Evolutionary conservation across 169 alveolate species (phyloP).

Genomic region (Plasmodium coatneyi): DNA sequence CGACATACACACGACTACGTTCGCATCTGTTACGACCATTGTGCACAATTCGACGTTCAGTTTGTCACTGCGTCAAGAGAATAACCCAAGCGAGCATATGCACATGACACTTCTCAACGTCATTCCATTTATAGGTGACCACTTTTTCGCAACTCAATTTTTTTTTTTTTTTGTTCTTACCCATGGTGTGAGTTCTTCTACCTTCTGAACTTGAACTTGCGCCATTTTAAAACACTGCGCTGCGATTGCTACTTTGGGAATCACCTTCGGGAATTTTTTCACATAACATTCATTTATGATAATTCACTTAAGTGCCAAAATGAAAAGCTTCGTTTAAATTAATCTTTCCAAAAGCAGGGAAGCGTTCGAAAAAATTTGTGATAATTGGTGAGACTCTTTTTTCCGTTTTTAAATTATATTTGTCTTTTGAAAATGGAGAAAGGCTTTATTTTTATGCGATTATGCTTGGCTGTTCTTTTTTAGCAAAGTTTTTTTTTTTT

Average conservation of each 20-base stretch:
- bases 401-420: background rate
- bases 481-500: background rate
- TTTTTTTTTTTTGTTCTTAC: conserved; percentile 8
- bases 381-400: background rate
- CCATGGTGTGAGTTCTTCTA: conserved; percentile 68
- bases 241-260: background rate
- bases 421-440: background rate
- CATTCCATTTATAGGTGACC: background rate
- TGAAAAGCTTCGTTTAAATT: background rate
- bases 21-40: background rate
- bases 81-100: background rate
- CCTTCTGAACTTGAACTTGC: conserved; percentile 27
- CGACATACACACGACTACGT: background rate
- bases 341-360: background rate
- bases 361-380: background rate
- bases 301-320: background rate
- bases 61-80: background rate
- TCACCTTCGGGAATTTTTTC: background rate
- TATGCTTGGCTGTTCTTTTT: background rate
- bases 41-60: background rate
- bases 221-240: conserved; percentile 20
- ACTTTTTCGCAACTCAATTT: background rate
- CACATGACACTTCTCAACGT: background rate
- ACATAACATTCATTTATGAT: background rate
- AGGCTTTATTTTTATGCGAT: background rate